Base-by-base conservation (phyloP, 768 basidiomycete genomes). In the Leccinum barrowsii region DNA sequence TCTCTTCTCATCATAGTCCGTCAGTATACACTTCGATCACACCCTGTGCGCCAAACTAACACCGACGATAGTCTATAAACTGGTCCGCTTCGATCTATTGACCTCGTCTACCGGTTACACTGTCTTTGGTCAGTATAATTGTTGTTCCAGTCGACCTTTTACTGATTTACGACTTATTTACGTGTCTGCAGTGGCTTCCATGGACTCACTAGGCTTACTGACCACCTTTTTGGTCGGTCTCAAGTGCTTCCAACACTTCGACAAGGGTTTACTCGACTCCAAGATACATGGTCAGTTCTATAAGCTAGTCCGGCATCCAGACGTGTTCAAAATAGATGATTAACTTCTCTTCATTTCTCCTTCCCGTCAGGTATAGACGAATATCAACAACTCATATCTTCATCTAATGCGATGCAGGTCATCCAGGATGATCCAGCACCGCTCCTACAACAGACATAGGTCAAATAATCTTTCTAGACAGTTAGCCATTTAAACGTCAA, bases 211-310 rank as follows among this genome's bases (percentile, higher is more conserved):
- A 12, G 11, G 11, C 48, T 71, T 93, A 24, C 80, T 91, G 57
- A 70, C 77, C n/a, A 90, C 89, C 10, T 91, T 94, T 66, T 80
- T 75, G 11, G 79, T 92, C 26, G 92, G 91, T 21, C 68, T 92
- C 19, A 83, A 85, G 54, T 94, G 92, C 70, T 88, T 90, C 76
- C 70, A 79, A 19, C 89, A 93, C 76, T 94, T 94, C 67, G 86
- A 89, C 71, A 84, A 83, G 69, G 92, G 92, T n/a, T 76, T 94
- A 19, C 77, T 79, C 54, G 73, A 80, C 13, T 86, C 90, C 51
- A 94, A 93, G 77, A 78, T 81, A 61, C 81, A 85, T 65, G 83
- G 91, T 93, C 73, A 81, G 89, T 79, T 67, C 11, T 72, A 74
- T 65, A 64, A 63, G 58, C 71, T 67, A 62, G 69, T 77, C 48